phyloP scores from a whole-genome alignment of 2,329 filamentous ascomycete species.

The Diaporthe nobilis region DNA sequence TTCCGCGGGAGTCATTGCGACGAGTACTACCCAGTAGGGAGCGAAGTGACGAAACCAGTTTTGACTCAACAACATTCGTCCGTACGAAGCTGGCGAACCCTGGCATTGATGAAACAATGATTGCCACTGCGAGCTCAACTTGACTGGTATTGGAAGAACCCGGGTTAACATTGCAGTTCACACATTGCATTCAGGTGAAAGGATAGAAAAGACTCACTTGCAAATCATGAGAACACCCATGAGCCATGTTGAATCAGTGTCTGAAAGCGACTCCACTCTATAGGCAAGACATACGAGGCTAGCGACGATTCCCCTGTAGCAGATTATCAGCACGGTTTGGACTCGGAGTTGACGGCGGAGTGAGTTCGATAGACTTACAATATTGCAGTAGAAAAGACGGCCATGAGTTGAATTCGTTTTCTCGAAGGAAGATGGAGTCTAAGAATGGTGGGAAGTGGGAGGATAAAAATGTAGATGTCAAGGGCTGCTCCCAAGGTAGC shows the following conservation, averaged over 20 bases:
- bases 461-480: slow-evolving; percentile 9
- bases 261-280: neutral
- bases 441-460: neutral
- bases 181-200: neutral
- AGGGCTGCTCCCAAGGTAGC: neutral
- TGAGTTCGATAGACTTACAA: neutral
- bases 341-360: too few relatives aligned
- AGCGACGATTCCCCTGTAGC: neutral
- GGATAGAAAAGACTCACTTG: neutral
- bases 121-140: neutral
- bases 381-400: neutral
- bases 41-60: neutral
- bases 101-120: neutral
- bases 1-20: too few relatives aligned
- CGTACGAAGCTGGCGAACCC: neutral
- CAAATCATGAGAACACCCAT: neutral
- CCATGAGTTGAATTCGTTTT: slow-evolving; percentile 14
- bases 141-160: neutral
- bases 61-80: neutral
- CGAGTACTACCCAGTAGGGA: too few relatives aligned
- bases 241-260: neutral
- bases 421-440: neutral
- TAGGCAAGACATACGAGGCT: slow-evolving; percentile 2
- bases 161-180: neutral
- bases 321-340: neutral